phyloP scores from a whole-genome alignment of 305 asterid genomes.

The Withania somnifera region DNA sequence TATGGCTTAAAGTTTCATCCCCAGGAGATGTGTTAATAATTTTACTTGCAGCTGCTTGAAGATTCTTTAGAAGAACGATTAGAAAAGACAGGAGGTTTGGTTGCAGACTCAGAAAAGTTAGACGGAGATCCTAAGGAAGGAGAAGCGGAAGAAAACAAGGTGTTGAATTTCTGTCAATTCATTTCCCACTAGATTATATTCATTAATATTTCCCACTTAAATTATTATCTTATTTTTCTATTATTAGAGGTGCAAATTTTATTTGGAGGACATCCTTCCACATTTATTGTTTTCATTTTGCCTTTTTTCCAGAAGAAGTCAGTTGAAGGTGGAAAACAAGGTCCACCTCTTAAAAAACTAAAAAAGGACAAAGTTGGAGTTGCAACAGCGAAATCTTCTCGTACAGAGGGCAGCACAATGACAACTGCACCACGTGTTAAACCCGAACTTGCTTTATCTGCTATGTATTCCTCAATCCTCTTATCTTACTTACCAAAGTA shows the following conservation, averaged over 20 bases:
- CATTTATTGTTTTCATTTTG: neutral
- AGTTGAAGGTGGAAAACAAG: conserved; percentile 71
- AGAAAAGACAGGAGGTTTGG: conserved; percentile 59
- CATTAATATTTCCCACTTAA: neutral
- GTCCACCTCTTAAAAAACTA: conserved; percentile 49
- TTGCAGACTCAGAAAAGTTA: conserved; percentile 56
- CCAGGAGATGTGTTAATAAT: conserved; percentile 3
- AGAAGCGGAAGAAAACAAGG: conserved; percentile 85
- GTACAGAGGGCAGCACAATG: conserved; percentile 43
- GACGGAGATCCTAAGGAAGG: conserved; percentile 76
- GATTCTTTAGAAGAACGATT: conserved; percentile 81
- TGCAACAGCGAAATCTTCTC: conserved; percentile 65
- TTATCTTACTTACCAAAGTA: neutral
- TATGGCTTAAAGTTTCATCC: neutral
- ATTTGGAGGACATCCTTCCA: neutral
- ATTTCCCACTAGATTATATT: neutral
- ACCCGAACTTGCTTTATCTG: conserved; percentile 75
- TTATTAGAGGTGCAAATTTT: neutral
- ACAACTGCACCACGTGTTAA: conserved; percentile 80
- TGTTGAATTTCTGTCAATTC: conserved; percentile 9
- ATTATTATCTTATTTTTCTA: conserved; percentile 10
- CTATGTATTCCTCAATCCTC: conserved; percentile 31
- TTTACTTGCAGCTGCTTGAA: conserved; percentile 74
- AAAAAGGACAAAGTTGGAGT: conserved; percentile 76
- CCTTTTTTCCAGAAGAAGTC: conserved; percentile 43